Evolutionary conservation across 1,284 basidiomycete genomes (phyloP), one percentile per base, ranked within the genome.

Genomic region (Pholiota adiposa): DNA sequence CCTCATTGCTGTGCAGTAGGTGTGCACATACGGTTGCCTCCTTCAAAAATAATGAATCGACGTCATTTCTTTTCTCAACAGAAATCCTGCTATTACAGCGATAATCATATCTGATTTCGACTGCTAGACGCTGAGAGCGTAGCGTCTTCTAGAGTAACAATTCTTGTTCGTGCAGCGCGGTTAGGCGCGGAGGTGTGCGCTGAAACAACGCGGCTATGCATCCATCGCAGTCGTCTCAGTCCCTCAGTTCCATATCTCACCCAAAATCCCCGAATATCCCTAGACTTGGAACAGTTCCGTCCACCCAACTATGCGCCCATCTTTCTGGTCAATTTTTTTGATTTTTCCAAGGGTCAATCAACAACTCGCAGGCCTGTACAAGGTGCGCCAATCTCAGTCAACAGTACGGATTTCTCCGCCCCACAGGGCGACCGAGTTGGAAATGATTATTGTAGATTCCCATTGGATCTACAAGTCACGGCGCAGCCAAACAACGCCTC

Each of bases 301-400:
- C 54, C 54, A 51, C 29, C 54, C 41, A 60, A 44, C 25, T 59
- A 57, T 48, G 31, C 46, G 49, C 49, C 33, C 48, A 49, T 60
- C 59, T 51, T 53, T 40, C 34, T 40, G 29, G 43, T 14, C 19
- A 25, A 16, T 14, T 19, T 27, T n/a, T 48, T 57, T 55, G 34
- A 29, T 49, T 49, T 44, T 49, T 50, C 11, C 14, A 49, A 43
- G 55, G 44, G 51, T 56, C 59, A 36, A 31, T 34, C 29, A 50
- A 27, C 29, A 36, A 27, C 19, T 54, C 25, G 23, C 51, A 52
- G 43, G 41, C 43, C 33, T 48, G 38, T 50, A n/a, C 36, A 7
- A 43, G 49, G 52, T 54, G 41, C 53, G 49, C 61, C 54, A 56
- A 59, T 63, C 60, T 62, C 48, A 51, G 53, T 54, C 27, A 54